A percentile compares a stretch with the other conserved stretches of the same genome.
Evolutionary conservation across 805 yeast species (phyloP).

Genomic region (Metschnikowia amazonensis): DNA sequence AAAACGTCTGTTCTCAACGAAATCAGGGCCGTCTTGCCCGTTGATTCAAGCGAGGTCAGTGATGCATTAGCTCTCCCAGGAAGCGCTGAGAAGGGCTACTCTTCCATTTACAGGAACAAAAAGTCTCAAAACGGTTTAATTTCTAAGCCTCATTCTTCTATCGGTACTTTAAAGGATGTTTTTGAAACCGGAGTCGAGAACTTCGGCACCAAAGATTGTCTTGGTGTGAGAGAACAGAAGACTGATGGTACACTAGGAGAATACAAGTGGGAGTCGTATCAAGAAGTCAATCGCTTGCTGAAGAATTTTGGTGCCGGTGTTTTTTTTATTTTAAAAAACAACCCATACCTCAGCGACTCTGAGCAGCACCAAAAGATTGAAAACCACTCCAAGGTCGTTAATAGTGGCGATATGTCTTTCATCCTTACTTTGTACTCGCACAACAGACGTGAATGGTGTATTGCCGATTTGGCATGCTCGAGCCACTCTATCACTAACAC

Average conservation of each 20-base stretch:
- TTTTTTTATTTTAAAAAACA: slow-evolving; percentile 22
- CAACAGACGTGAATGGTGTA: slow-evolving; percentile 37
- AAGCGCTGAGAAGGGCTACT: slow-evolving; percentile 13
- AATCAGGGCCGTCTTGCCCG: slow-evolving; percentile 8
- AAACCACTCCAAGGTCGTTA: slow-evolving; percentile 10
- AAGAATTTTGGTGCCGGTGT: slow-evolving; percentile 16
- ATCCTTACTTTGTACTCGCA: slow-evolving; percentile 32
- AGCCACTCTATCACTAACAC: slow-evolving; percentile 35
- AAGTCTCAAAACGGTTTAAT: slow-evolving; percentile 11
- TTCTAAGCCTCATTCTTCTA: slow-evolving; percentile 14
- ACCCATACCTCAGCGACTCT: slow-evolving; percentile 28
- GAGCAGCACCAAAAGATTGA: slow-evolving; percentile 25
- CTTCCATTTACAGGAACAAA: slow-evolving; percentile 15
- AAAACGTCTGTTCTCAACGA: slow-evolving; percentile 5
- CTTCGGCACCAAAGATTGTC: slow-evolving; percentile 7
- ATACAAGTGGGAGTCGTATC: slow-evolving; percentile 14
- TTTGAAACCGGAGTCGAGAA: slow-evolving; percentile 9
- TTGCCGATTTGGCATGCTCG: slow-evolving; percentile 34
- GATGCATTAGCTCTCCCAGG: slow-evolving; percentile 15
- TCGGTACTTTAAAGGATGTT: slow-evolving; percentile 12
- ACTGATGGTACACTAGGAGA: slow-evolving; percentile 12
- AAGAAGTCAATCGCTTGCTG: slow-evolving; percentile 6
- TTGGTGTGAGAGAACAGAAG: slow-evolving; percentile 10
- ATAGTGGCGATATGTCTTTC: slow-evolving; percentile 26
- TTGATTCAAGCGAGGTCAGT: slow-evolving; percentile 7